Evolutionary conservation across 2,329 filamentous ascomycete genomes (phyloP).

Genomic region (Fusarium albidum): DNA sequence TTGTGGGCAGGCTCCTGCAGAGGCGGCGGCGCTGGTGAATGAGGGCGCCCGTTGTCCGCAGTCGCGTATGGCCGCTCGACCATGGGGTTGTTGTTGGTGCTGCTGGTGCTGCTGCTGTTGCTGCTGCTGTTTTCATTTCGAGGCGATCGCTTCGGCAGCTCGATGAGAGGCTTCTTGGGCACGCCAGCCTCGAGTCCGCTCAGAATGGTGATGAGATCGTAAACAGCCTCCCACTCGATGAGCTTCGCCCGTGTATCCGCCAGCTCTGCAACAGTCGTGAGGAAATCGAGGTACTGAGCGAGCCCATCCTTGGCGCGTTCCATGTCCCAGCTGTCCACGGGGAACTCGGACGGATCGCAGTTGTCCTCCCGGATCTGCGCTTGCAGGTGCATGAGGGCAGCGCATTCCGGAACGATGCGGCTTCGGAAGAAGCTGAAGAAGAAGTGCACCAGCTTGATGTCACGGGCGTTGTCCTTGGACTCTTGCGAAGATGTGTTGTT

Average conservation of each 20-base stretch:
- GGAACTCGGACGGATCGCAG: conserved; percentile 85
- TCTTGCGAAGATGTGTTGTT: conserved; percentile 54
- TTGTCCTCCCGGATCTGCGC: conserved; percentile 83
- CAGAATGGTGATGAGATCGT: conserved; percentile 86
- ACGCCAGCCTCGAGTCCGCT: conserved; percentile 89
- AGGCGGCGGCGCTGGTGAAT: conserved; percentile 51
- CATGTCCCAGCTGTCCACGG: conserved; percentile 96
- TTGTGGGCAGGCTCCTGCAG: conserved; percentile 71
- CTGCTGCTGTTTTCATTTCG: conserved; percentile 28
- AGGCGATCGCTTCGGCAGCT: conserved; percentile 46
- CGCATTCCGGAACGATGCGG: conserved; percentile 92
- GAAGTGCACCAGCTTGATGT: conserved; percentile 78
- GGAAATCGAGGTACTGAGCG: conserved; percentile 93
- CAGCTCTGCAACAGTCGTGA: conserved; percentile 88
- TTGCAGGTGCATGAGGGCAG: conserved; percentile 93
- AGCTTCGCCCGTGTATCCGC: conserved; percentile 83
- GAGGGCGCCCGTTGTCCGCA: conserved; percentile 39
- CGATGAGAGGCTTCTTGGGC: conserved; percentile 77
- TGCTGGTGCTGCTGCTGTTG: too few species aligned
- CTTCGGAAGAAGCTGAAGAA: conserved; percentile 92
- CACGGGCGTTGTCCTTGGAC: conserved; percentile 61
- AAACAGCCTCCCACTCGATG: conserved; percentile 90
- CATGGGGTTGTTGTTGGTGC: too few species aligned
- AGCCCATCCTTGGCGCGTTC: conserved; percentile 95
- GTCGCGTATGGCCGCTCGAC: conserved; percentile 72